Conservation (phyloP, 306 rosid genomes). For the Corylus americana region DNA sequence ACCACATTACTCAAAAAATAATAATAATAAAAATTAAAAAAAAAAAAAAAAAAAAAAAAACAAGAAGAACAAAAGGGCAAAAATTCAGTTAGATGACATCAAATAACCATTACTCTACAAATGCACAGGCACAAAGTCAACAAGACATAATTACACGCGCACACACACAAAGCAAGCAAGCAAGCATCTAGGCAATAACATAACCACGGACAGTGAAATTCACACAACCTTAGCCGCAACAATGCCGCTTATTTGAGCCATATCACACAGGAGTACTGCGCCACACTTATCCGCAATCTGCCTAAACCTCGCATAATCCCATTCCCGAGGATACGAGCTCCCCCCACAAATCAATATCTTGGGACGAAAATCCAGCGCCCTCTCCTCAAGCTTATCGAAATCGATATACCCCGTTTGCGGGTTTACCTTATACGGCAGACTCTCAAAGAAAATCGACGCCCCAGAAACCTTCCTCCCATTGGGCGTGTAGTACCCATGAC, state of each 20-base stretch:
- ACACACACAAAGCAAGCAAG: not conserved
- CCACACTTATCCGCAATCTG: conserved; percentile 90
- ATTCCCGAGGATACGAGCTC: conserved; percentile 89
- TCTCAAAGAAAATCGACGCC: conserved; percentile 91
- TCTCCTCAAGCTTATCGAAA: conserved; percentile 89
- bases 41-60: not conserved
- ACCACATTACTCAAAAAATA: not conserved
- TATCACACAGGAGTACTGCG: conserved; percentile 82
- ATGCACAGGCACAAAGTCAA: not conserved
- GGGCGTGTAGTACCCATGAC: conserved; percentile 88
- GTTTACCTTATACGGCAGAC: conserved; percentile 84
- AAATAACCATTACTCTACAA: not conserved
- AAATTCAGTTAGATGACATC: not conserved
- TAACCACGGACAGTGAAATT: conserved; percentile 12
- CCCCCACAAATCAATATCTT: conserved; percentile 96
- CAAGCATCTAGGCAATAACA: not conserved
- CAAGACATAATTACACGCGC: not conserved
- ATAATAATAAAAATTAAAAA: too few species aligned
- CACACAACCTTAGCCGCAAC: conserved; percentile 92
- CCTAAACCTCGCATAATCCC: conserved; percentile 91
- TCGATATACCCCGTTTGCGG: conserved; percentile 78
- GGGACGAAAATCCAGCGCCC: conserved; percentile 96
- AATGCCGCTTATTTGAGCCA: conserved; percentile 95
- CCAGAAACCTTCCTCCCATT: conserved; percentile 86
- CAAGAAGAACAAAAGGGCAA: too few species aligned